phyloP scores from a whole-genome alignment of 768 basidiomycete genomes.

The Boletus sp. region DNA sequence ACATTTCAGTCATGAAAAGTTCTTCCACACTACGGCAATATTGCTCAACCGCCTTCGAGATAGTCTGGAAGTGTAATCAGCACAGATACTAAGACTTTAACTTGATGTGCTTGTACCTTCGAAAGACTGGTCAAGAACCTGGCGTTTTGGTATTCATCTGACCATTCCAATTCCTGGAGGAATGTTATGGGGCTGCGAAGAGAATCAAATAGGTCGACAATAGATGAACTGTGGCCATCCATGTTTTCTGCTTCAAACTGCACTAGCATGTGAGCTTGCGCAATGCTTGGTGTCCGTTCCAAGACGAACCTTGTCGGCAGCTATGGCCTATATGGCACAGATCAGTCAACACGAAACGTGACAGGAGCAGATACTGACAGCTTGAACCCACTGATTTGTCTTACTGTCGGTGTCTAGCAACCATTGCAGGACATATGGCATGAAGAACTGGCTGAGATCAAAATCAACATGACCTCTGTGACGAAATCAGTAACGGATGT shows the following conservation, averaged over 20 bases:
- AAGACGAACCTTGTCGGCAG: constrained; percentile 67
- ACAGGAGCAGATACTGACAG: constrained; percentile 51
- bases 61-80: constrained; percentile 51
- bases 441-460: constrained; percentile 75
- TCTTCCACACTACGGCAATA: constrained; percentile 87
- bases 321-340: constrained; percentile 58
- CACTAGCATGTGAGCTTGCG: constrained; percentile 1
- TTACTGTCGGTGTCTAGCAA: constrained; percentile 82
- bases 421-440: constrained; percentile 87
- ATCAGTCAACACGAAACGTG: constrained; percentile 5
- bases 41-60: constrained; percentile 87
- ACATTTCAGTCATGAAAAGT: constrained; percentile 95
- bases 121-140: constrained; percentile 86
- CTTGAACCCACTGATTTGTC: constrained; percentile 92
- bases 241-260: constrained; percentile 78
- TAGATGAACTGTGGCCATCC: constrained; percentile 92
- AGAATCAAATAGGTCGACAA: constrained; percentile 94
- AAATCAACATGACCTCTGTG: constrained; percentile 57
- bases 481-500: background rate
- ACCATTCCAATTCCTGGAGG: constrained; percentile 88
- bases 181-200: constrained; percentile 87
- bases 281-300: background rate
- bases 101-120: constrained; percentile 51
- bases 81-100: background rate
- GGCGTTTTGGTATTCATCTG: constrained; percentile 84